Conservation (phyloP, 495 filamentous ascomycete genomes). For the Penicillium cosmopolitanum region DNA sequence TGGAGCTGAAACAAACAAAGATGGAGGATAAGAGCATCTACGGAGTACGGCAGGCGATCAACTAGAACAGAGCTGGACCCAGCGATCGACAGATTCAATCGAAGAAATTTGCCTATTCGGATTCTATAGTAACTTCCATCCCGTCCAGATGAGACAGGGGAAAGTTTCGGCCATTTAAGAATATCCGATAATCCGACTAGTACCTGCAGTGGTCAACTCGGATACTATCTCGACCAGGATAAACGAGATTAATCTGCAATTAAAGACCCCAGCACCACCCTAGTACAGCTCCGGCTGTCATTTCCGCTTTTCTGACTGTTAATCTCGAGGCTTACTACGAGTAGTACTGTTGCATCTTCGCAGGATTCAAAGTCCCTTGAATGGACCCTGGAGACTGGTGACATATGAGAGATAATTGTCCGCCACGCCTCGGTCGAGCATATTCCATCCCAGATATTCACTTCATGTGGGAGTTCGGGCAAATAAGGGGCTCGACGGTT, state of each 20-base stretch:
- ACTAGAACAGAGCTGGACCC: not conserved
- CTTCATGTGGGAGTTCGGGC: not conserved
- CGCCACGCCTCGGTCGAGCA: slow-evolving; percentile 6
- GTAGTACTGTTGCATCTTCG: not conserved
- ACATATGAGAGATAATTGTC: not conserved
- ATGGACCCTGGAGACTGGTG: not conserved
- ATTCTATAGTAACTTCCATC: not conserved
- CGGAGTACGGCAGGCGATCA: not conserved
- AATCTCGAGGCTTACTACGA: not conserved
- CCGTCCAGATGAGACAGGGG: not conserved
- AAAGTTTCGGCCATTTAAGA: not conserved
- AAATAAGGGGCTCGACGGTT: not conserved
- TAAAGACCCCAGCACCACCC: not conserved
- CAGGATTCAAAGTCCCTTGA: not conserved
- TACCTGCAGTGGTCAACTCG: too few relatives aligned
- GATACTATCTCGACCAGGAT: not conserved
- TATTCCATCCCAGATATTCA: slow-evolving; percentile 7
- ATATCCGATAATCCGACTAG: too few relatives aligned
- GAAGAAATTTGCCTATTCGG: not conserved
- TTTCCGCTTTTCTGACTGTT: not conserved
- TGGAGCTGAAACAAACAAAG: too few relatives aligned
- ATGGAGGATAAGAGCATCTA: not conserved
- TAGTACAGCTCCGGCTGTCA: not conserved
- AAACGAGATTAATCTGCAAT: not conserved
- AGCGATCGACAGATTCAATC: not conserved